These are phyloP conservation scores for Ochetophila trinervis DNA, from an alignment of 306 rosid genomes.

Conservation along the genomic window DNA sequence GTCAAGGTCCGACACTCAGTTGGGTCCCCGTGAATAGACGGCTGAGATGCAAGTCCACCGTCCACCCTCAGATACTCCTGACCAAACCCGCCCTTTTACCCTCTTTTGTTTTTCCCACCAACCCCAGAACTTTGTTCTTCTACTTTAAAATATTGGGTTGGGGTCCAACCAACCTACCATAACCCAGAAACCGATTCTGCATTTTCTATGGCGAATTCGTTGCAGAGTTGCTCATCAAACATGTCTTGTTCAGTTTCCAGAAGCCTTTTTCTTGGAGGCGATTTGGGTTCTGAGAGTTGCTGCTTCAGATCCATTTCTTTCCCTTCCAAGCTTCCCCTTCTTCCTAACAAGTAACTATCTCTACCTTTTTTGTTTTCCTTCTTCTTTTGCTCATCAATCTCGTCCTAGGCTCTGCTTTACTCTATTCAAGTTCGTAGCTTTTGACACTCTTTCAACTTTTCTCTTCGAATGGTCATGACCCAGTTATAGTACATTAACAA, in stretches of 20 bases:
- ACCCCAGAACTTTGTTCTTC: background rate
- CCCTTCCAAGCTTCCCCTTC: constrained; percentile 23
- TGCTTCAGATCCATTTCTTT: constrained; percentile 37
- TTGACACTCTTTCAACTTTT: background rate
- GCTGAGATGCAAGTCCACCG: too few species aligned
- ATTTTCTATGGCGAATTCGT: constrained; percentile 39
- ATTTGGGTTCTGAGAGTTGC: constrained; percentile 13
- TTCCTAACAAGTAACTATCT: constrained; percentile 29
- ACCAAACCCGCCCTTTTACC: background rate
- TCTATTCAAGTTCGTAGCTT: background rate
- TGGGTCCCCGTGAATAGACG: too few species aligned
- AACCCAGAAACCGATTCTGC: background rate
- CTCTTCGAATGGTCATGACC: background rate
- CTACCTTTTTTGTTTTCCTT: background rate
- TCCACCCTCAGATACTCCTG: too few species aligned
- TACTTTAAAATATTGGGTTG: background rate
- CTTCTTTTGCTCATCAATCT: background rate
- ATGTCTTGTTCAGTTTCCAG: constrained; percentile 10
- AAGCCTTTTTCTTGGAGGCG: constrained; percentile 17
- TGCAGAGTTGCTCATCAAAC: constrained; percentile 23
- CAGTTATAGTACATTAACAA: background rate
- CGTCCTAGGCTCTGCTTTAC: background rate
- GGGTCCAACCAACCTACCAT: background rate
- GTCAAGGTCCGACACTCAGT: too few species aligned
- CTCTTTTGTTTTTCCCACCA: background rate